These are phyloP conservation scores for Fusarium buxicola DNA, from an alignment of 2,329 filamentous ascomycete genomes.

Conservation along the genomic window DNA sequence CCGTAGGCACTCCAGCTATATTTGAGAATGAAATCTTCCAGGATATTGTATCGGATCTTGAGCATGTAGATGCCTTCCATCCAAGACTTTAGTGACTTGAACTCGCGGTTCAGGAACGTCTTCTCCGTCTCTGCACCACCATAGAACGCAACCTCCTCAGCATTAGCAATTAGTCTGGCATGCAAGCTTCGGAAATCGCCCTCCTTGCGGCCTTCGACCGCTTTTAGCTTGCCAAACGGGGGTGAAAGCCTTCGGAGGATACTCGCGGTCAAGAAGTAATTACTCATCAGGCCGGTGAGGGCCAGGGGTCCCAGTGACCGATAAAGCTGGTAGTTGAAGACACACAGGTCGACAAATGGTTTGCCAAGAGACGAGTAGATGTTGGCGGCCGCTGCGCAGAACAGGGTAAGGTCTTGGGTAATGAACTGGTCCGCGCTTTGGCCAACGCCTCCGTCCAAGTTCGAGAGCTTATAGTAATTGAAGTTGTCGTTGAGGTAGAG, in stretches of 20 bases:
- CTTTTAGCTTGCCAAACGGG: slow-evolving; percentile 96
- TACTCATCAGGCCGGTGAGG: slow-evolving; percentile 85
- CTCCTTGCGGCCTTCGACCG: slow-evolving; percentile 93
- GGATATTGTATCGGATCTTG: slow-evolving; percentile 98
- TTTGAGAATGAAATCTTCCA: slow-evolving; percentile 97
- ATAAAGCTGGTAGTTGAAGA: slow-evolving; percentile 98
- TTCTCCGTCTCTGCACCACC: slow-evolving; percentile 96
- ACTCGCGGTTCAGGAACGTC: slow-evolving; percentile 89
- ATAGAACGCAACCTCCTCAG: slow-evolving; percentile 98
- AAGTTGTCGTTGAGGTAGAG: slow-evolving; percentile 94
- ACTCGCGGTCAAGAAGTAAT: slow-evolving; percentile 94
- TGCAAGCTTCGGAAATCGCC: slow-evolving; percentile 95
- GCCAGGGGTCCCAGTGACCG: slow-evolving; percentile 90
- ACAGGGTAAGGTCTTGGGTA: slow-evolving; percentile 94
- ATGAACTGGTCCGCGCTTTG: slow-evolving; percentile 97
- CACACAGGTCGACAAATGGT: slow-evolving; percentile 94
- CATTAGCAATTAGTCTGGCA: slow-evolving; percentile 92
- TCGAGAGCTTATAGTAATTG: slow-evolving; percentile 95
- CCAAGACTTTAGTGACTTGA: slow-evolving; percentile 92
- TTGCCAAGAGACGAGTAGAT: slow-evolving; percentile 98
- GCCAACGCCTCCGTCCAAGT: slow-evolving; percentile 91
- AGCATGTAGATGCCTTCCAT: slow-evolving; percentile 99
- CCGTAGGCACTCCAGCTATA: slow-evolving; percentile 99
- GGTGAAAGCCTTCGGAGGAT: slow-evolving; percentile 89
- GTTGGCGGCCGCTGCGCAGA: slow-evolving; percentile 91